Percentiles rank a stretch among this genome's conserved stretches.
These are phyloP conservation scores for Starmerella davenportii DNA, from an alignment of 805 yeast species.

Conservation along the genomic window DNA sequence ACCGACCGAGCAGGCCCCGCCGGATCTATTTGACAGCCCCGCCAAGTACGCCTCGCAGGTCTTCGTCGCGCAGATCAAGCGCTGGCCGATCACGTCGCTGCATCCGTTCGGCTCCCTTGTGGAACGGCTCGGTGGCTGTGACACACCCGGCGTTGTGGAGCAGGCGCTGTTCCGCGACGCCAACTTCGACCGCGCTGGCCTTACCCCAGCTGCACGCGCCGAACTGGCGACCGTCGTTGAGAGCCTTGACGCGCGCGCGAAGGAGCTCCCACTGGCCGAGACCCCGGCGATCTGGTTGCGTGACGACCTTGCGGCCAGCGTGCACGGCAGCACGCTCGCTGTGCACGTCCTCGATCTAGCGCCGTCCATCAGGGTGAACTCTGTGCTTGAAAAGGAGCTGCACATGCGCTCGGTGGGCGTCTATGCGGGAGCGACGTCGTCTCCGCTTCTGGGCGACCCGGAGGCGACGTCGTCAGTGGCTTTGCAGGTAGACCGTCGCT, in stretches of 20 bases:
- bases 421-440: conserved; percentile 54
- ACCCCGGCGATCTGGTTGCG: conserved; percentile 2
- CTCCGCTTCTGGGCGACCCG: conserved; percentile 33
- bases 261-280: not conserved
- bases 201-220: conserved; percentile 26
- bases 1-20: conserved; percentile 96
- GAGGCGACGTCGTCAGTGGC: conserved; percentile 22
- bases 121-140: conserved; percentile 66
- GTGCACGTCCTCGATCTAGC: conserved; percentile 74
- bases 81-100: conserved; percentile 98
- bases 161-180: conserved; percentile 70
- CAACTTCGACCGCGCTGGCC: conserved; percentile 27
- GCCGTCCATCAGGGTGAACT: conserved; percentile 50
- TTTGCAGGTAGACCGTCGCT: conserved; percentile 39
- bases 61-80: conserved; percentile 86
- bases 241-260: conserved; percentile 7
- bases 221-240: conserved; percentile 25
- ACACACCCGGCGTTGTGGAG: conserved; percentile 59
- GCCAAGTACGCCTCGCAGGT: conserved; percentile 62
- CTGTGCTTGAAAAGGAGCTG: conserved; percentile 69
- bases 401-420: conserved; percentile 83
- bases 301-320: conserved; percentile 10
- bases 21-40: conserved; percentile 83
- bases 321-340: conserved; percentile 44
- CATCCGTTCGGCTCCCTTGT: conserved; percentile 95